These are phyloP conservation scores for Volvariella surrecta DNA, from an alignment of 1,284 basidiomycete species.

Conservation along the genomic window DNA sequence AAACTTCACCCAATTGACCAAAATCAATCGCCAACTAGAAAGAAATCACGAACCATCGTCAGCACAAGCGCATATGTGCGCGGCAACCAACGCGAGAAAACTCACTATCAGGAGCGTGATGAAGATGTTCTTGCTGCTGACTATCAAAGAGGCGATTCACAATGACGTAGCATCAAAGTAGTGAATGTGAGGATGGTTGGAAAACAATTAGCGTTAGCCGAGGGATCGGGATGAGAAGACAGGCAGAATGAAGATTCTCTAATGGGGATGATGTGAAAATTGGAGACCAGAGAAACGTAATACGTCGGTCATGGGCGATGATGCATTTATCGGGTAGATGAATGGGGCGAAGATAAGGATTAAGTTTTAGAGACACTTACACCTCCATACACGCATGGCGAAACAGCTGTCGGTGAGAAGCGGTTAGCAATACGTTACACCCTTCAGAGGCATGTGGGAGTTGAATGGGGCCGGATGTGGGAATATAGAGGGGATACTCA, in stretches of 20 bases:
- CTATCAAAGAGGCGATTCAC: constrained; percentile 27
- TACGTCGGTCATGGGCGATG: too few species aligned
- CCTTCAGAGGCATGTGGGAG: too few species aligned
- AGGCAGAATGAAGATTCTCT: too few species aligned
- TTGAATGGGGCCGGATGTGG: neutral
- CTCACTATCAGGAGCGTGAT: constrained; percentile 39
- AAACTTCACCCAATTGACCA: constrained; percentile 28
- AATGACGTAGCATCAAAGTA: too few species aligned
- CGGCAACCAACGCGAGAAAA: constrained; percentile 2
- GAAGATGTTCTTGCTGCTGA: constrained; percentile 39
- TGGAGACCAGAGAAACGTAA: too few species aligned
- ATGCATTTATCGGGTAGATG: too few species aligned
- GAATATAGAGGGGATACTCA: constrained; percentile 18
- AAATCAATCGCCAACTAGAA: constrained; percentile 26
- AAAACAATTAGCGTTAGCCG: too few species aligned
- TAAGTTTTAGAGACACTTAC: constrained; percentile 34
- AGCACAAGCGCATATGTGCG: neutral
- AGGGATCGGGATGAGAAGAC: too few species aligned
- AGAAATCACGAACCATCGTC: constrained; percentile 1
- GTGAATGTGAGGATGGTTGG: too few species aligned
- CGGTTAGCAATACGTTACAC: too few species aligned
- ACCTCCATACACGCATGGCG: constrained; percentile 51
- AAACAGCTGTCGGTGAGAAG: constrained; percentile 21
- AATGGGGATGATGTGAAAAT: neutral
- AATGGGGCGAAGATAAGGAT: too few species aligned